Conservation (phyloP, 176 grass and related monocot genomes). For the Oryza meyeriana region DNA sequence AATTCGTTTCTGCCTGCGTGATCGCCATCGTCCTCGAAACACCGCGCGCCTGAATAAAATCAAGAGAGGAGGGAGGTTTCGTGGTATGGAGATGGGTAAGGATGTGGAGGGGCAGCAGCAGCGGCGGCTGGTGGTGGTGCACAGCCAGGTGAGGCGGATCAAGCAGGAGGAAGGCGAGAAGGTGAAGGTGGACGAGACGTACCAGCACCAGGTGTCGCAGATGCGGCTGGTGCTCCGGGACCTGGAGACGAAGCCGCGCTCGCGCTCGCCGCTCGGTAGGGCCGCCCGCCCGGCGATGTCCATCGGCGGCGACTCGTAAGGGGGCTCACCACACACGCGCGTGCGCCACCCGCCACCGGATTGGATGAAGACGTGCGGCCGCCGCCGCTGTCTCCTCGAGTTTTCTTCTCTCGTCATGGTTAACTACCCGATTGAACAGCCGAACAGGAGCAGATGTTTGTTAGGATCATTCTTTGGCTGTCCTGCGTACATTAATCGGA, state of each 20-base stretch:
- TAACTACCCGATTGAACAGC: background rate
- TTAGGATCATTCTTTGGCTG: background rate
- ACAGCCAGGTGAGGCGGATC: constrained; percentile 69
- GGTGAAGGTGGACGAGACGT: constrained; percentile 47
- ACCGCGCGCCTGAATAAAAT: background rate
- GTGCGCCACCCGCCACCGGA: no score
- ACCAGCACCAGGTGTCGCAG: constrained; percentile 35
- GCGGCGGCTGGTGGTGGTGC: constrained; percentile 28
- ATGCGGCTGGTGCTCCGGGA: constrained; percentile 34
- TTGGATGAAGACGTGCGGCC: background rate
- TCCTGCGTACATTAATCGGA: background rate
- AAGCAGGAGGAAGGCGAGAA: constrained; percentile 62
- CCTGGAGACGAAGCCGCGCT: constrained; percentile 24
- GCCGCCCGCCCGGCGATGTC: constrained; percentile 44
- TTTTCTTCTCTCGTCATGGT: background rate
- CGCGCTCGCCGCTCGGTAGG: constrained; percentile 53
- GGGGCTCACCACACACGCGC: background rate
- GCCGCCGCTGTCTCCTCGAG: no score
- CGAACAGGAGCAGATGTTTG: background rate
- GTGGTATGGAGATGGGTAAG: constrained; percentile 34
- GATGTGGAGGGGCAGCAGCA: background rate
- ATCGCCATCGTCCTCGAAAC: background rate
- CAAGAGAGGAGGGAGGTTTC: background rate
- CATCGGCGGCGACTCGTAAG: constrained; percentile 44
- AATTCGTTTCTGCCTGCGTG: background rate